Evolutionary conservation across 306 rosid genomes (phyloP).

Genomic region (Cucumis hystrix): DNA sequence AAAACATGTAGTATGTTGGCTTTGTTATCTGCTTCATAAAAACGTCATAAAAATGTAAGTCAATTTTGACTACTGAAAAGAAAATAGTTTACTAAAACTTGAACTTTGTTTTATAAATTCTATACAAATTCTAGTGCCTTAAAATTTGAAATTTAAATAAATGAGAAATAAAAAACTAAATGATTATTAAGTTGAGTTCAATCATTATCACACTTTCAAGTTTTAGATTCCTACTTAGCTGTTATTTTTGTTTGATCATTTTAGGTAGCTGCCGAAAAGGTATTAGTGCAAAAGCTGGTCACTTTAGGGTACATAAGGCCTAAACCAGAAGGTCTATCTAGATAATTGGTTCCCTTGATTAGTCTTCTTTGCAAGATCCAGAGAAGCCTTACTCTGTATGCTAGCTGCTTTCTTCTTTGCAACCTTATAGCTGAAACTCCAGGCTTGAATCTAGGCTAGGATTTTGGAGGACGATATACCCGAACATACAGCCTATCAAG

Average conservation of each 20-base stretch:
- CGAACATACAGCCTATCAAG: background rate
- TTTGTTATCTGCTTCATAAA: background rate
- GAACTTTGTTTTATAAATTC: background rate
- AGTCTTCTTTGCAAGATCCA: background rate
- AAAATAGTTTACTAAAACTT: background rate
- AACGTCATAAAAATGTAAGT: background rate
- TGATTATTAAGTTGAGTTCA: background rate
- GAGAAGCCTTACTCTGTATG: background rate
- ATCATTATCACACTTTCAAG: background rate
- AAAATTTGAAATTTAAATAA: too few species aligned
- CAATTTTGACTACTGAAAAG: background rate
- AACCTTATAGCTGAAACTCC: background rate
- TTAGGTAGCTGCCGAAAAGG: constrained; percentile 76
- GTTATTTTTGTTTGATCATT: constrained; percentile 11
- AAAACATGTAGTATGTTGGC: background rate
- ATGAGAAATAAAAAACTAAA: background rate
- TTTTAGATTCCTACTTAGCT: background rate
- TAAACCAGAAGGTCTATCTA: constrained; percentile 27
- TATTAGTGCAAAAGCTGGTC: constrained; percentile 59
- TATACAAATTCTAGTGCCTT: too few species aligned
- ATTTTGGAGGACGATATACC: background rate
- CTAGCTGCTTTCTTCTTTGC: background rate
- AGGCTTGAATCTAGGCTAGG: background rate
- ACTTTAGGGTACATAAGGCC: constrained; percentile 48
- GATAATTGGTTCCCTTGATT: constrained; percentile 1